A percentile compares a stretch with the other conserved stretches of the same genome.
phyloP scores from a whole-genome alignment of 1,284 basidiomycete species.

The Agaricales sp. region DNA sequence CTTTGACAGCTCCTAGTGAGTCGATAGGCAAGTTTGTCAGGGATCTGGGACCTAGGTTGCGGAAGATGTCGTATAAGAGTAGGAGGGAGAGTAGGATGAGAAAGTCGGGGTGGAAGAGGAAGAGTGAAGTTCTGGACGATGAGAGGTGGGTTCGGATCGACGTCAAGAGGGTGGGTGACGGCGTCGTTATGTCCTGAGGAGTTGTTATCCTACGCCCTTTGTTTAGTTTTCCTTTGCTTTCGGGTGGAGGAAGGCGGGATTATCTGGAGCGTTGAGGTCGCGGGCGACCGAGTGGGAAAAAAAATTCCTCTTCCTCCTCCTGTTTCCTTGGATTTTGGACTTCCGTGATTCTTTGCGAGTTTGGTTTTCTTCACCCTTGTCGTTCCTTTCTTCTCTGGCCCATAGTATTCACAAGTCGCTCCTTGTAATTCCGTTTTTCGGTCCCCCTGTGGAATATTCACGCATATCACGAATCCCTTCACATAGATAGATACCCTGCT shows the following conservation, averaged over 20 bases:
- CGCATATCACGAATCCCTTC: no score
- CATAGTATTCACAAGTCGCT: neutral
- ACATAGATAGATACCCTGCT: no score
- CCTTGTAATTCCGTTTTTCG: neutral
- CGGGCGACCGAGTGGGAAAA: neutral
- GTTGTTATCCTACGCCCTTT: neutral
- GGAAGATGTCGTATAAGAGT: neutral
- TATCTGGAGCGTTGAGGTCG: neutral
- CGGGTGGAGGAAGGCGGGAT: neutral
- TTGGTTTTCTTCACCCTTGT: neutral
- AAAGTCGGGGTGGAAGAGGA: neutral
- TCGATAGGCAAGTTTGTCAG: neutral
- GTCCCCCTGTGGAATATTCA: no score
- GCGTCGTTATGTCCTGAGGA: neutral
- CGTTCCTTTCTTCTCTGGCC: neutral
- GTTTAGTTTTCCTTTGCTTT: neutral
- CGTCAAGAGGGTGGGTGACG: neutral
- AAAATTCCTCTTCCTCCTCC: neutral
- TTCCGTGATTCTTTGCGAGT: no score
- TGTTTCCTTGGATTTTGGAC: no score
- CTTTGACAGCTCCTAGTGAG: neutral
- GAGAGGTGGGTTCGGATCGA: conserved; percentile 1
- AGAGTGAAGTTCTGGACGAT: neutral
- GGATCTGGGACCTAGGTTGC: neutral
- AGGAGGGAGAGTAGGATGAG: neutral